Evolutionary conservation across 805 yeast genomes (phyloP), one percentile per base, ranked within the genome.

Genomic region (Wickerhamomyces kurtzmanii): DNA sequence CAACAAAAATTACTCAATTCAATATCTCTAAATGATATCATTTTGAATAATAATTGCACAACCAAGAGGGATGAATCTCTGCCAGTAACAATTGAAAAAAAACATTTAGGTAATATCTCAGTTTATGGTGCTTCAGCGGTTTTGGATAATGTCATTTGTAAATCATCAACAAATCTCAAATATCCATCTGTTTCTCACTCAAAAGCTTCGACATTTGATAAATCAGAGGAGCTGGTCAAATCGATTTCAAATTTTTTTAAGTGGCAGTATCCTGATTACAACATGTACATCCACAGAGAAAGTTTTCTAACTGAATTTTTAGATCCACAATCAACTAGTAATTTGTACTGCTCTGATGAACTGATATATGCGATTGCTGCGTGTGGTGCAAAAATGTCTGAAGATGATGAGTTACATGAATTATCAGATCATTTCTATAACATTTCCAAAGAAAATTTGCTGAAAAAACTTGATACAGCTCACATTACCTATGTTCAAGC

Each of bases 221-320:
- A 42, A 31, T 20, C 24, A 42, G 25, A 51, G 8, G 35, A 35
- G 17, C 43, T 53, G 11, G 29, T 53, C 9, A 39, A 45, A 26
- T 41, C 55, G 11, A 34, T 54, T n/a, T 51, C 56, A 3, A 50
- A 52, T 30, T 43, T 75, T 44, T 75, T 73, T 45, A 63, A 62
- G n/a, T 73, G 78, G 75, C 66, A 70, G 34, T 75, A 75, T 37
- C 81, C 81, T 4, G 81, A 74, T 35, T 64, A 70, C 37, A 70
- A 71, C 40, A 62, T 69, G 54, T 75, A 72, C 39, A 61, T 75
- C n/a, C 75, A 69, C 41, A 53, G 82, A 33, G 83, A 75, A 37
- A 70, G 76, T 11, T 74, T 75, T 40, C 49, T 75, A 17, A 58
- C 59, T 28, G 82, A 75, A 30, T 73, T 74, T 44, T 73, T 72